phyloP scores from a whole-genome alignment of 2,329 filamentous ascomycete species.

The Xylaria sp. region DNA sequence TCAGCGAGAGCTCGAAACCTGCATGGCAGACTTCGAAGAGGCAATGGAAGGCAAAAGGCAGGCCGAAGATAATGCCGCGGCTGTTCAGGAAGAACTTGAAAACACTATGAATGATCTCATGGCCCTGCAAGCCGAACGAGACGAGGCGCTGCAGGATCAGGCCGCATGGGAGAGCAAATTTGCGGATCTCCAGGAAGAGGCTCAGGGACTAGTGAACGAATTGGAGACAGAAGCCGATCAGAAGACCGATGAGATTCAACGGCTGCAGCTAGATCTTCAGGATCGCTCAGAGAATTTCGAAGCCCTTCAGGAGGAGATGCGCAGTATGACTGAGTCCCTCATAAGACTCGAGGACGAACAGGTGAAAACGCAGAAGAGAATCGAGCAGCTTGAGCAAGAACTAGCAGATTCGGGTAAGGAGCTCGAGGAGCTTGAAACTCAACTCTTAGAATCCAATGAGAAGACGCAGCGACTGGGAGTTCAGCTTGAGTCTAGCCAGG shows the following conservation, averaged over 20 bases:
- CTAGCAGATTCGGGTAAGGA: constrained; percentile 86
- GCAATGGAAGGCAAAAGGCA: constrained; percentile 72
- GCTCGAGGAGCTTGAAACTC: constrained; percentile 85
- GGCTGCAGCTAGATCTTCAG: constrained; percentile 76
- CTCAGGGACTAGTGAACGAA: constrained; percentile 73
- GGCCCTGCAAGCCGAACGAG: constrained; percentile 82
- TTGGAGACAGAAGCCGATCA: constrained; percentile 79
- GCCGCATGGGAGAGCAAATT: constrained; percentile 70
- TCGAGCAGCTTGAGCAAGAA: constrained; percentile 85
- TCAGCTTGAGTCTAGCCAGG: constrained; percentile 91
- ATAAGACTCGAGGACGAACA: constrained; percentile 91
- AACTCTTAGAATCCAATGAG: constrained; percentile 83
- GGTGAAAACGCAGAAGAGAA: constrained; percentile 79
- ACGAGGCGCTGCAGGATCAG: constrained; percentile 80
- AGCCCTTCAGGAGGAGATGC: constrained; percentile 93
- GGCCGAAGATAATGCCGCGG: constrained; percentile 66
- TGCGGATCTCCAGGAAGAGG: constrained; percentile 69
- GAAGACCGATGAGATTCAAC: constrained; percentile 75
- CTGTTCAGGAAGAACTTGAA: constrained; percentile 84
- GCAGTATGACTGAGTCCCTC: constrained; percentile 86
- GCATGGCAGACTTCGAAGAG: constrained; percentile 81
- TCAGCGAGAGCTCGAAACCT: constrained; percentile 82
- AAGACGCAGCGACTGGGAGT: constrained; percentile 90
- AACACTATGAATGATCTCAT: constrained; percentile 83
- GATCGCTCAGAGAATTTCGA: constrained; percentile 88